Evolutionary conservation across 345 rosid genomes (phyloP).

Genomic region (Citrus reticulata): DNA sequence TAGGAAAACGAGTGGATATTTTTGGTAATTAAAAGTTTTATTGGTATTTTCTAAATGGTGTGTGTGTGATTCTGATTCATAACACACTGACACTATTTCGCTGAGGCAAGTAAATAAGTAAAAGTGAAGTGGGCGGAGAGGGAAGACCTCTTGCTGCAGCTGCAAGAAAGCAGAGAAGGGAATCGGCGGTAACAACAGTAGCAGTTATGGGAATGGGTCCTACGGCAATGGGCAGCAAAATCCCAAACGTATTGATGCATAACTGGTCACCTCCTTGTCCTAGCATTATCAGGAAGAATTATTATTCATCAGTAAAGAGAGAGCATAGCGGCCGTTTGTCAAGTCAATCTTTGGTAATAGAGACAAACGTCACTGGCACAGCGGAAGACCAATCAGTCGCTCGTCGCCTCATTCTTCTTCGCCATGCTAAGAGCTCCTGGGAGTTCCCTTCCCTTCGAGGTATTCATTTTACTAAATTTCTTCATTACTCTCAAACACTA

Average conservation of each 20-base stretch:
- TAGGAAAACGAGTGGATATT: too few species aligned
- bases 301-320: not conserved
- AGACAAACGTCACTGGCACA: conserved; percentile 8
- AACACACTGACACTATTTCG: too few species aligned
- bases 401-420: conserved; percentile 91
- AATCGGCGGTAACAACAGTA: not conserved
- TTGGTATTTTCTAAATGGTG: too few species aligned
- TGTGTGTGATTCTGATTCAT: too few species aligned
- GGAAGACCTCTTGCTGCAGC: not conserved
- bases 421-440: conserved; percentile 96
- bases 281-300: not conserved
- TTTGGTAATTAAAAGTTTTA: too few species aligned
- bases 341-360: conserved; percentile 17
- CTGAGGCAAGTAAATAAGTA: too few species aligned
- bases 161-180: too few species aligned
- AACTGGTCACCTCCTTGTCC: not conserved
- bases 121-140: too few species aligned
- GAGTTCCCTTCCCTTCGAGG: conserved; percentile 65
- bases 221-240: not conserved
- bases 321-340: not conserved
- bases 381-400: conserved; percentile 26
- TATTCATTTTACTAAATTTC: not conserved
- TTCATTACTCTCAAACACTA: not conserved
- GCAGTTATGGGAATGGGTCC: not conserved
- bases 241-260: not conserved